phyloP scores from a whole-genome alignment of 208 protist genomes.

The Vickermania ingenoplastis region DNA sequence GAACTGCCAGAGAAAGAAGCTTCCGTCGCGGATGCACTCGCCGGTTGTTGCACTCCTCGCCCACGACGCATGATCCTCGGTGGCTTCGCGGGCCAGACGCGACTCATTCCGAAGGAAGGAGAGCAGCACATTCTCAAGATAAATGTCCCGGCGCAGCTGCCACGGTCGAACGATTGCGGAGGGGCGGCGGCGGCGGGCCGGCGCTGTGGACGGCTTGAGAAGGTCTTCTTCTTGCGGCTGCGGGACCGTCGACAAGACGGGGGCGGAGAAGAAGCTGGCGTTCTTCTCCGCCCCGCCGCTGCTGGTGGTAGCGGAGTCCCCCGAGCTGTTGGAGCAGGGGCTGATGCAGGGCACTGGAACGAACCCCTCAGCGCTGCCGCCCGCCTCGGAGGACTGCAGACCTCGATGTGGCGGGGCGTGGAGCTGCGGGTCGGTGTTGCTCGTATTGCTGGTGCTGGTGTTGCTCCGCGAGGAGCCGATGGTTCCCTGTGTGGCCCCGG shows the following conservation, averaged over 20 bases:
- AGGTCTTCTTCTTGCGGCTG: not conserved
- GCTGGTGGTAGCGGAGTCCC: not conserved
- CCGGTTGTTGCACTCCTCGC: conserved; percentile 24
- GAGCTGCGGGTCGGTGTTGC: no score
- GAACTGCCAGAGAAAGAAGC: conserved; percentile 64
- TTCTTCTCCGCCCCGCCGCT: conserved; percentile 8
- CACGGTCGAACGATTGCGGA: no score
- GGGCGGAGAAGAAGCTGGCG: conserved; percentile 23
- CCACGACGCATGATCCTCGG: conserved; percentile 35
- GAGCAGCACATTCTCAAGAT: conserved; percentile 51
- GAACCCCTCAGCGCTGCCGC: no score
- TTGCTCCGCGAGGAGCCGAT: no score
- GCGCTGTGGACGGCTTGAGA: not conserved
- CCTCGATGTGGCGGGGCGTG: no score
- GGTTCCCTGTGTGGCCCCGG: no score
- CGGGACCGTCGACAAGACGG: conserved; percentile 33
- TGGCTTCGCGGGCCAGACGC: conserved; percentile 47
- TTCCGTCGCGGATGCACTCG: conserved; percentile 27
- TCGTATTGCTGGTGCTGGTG: no score
- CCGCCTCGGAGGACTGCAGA: no score
- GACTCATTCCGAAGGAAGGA: conserved; percentile 64
- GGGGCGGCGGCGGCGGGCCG: no score
- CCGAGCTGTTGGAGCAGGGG: not conserved
- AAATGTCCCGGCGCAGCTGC: conserved; percentile 23
- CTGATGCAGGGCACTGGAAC: no score